A percentile compares a stretch with the other conserved stretches of the same genome.
Evolutionary conservation across 2,329 filamentous ascomycete genomes (phyloP).

Genomic region (Helotiales sp.): DNA sequence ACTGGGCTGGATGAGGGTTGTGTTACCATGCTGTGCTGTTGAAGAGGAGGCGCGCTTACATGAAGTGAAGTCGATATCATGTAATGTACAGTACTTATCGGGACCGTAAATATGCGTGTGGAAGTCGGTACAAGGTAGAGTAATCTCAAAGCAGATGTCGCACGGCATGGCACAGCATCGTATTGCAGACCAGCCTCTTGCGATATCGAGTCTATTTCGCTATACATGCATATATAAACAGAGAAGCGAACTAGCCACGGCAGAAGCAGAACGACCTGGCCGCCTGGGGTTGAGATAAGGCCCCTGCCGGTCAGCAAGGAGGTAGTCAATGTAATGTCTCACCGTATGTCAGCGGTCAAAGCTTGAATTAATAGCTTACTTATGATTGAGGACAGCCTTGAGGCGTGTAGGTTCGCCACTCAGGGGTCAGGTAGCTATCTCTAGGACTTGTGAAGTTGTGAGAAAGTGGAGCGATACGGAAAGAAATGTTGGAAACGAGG

Average conservation of each 20-base stretch:
- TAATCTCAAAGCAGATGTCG: too few species aligned
- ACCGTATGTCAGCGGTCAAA: background rate
- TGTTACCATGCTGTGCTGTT: background rate
- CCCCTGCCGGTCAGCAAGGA: background rate
- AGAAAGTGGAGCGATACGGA: background rate
- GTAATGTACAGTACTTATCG: too few species aligned
- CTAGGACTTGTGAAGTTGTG: background rate
- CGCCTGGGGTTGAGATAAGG: background rate
- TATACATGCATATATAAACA: background rate
- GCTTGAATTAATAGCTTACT: slow-evolving; percentile 1
- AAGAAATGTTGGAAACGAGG: slow-evolving; percentile 2
- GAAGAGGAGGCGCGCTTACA: too few species aligned
- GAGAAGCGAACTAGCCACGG: too few species aligned
- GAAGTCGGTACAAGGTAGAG: too few species aligned
- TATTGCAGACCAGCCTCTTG: background rate
- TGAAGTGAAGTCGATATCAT: too few species aligned
- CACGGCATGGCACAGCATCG: too few species aligned
- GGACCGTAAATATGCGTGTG: too few species aligned
- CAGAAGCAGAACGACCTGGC: background rate
- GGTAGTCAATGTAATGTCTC: background rate
- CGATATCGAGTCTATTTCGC: background rate
- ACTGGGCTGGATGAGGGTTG: background rate
- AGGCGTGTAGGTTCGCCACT: background rate
- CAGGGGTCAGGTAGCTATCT: background rate
- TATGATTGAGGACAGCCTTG: background rate